Evolutionary conservation across 2,329 filamentous ascomycete genomes (phyloP), one percentile per base, ranked within the genome.

Genomic region (Pestalotiopsis fici): DNA sequence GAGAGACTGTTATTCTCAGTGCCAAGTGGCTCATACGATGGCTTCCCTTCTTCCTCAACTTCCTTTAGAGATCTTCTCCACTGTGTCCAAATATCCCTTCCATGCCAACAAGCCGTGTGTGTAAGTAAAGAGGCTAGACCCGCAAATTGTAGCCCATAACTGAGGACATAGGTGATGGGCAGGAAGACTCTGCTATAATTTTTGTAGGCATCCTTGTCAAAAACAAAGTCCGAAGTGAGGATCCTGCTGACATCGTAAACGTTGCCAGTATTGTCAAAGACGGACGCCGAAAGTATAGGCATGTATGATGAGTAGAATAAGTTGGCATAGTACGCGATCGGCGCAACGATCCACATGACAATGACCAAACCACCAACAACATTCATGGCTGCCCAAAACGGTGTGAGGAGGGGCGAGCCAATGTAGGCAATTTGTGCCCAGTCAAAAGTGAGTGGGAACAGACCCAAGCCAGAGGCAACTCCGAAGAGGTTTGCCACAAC

Each of bases 361-460:
- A 94, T 81, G 2, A 94, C 88, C 62, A 96, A 83, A 4, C 93
- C 93, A 67, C 91, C 92, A 31, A 96, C 88, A 47, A 96, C 93
- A 74, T 96, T 96, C 80, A 95, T 88, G 9, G 93, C 91, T 54
- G 93, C 91, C 93, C 93, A 94, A 78, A 95, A 96, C 0, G 93
- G 93, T 0, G 93, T 94, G 18, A 96, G 85, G 6, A 97, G 83
- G 0, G 92, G 94, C 3, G 93, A 96, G 18, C 94, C 94, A 72
- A 97, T 96, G 75, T 95, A 91, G 0, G 94, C 93, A 69, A 97
- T 91, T 76, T 97, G 94, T 0, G 93, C 92, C 94, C 94, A 97
- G 81, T 97, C 94, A 74, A 97, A 97, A 0, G 94, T 97, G 73
- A 97, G 77, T 0, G 94, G 94, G 69, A 97, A 94, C 39, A 97